Conservation (phyloP, 345 rosid species). For the Moringa oleifera region DNA sequence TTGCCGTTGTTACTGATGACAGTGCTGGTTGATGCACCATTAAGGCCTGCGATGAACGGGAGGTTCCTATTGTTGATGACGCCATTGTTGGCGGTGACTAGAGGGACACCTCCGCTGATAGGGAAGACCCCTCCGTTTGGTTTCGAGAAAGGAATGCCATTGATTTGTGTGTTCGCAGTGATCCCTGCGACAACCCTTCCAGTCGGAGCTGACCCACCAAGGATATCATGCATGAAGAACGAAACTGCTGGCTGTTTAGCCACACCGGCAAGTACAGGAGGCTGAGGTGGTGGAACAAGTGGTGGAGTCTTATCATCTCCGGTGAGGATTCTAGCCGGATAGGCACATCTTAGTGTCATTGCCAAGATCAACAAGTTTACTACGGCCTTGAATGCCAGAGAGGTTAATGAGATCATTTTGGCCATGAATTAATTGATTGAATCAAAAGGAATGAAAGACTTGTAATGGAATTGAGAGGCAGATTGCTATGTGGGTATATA, state of each 20-base stretch:
- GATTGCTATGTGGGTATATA: too few relatives aligned
- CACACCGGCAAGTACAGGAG: background rate
- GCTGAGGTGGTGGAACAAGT: background rate
- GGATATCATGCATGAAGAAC: constrained; percentile 50
- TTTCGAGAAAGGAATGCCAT: constrained; percentile 43
- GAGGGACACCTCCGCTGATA: constrained; percentile 33
- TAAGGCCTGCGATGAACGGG: constrained; percentile 38
- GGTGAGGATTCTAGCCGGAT: background rate
- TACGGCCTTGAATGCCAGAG: background rate
- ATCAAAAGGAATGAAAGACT: too few relatives aligned
- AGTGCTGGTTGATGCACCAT: constrained; percentile 22
- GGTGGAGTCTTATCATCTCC: background rate
- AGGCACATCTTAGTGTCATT: background rate
- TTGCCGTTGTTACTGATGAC: constrained; percentile 34
- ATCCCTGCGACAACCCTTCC: constrained; percentile 35
- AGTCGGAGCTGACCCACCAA: constrained; percentile 45
- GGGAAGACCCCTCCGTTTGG: constrained; percentile 39
- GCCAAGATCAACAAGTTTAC: background rate
- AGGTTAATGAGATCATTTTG: background rate
- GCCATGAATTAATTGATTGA: background rate
- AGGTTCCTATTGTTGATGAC: constrained; percentile 22
- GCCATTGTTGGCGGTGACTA: constrained; percentile 19
- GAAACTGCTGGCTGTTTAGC: background rate
- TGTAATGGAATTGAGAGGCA: too few relatives aligned
- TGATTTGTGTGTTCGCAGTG: constrained; percentile 30